Conservation (phyloP, 2,329 filamentous ascomycete genomes). For the Xenoacremonium recifei region DNA sequence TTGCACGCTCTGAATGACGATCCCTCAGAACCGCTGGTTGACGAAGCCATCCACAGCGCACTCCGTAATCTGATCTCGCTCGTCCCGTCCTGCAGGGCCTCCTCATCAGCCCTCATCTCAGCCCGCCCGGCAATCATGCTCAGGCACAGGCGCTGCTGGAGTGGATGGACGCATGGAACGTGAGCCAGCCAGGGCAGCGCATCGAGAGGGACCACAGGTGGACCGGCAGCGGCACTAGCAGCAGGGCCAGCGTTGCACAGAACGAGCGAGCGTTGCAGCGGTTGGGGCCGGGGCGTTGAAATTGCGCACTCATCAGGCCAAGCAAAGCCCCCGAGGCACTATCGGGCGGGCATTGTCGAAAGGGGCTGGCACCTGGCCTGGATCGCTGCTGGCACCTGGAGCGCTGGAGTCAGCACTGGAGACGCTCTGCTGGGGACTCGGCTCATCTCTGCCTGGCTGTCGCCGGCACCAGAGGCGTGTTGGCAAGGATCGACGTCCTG, state of each 20-base stretch:
- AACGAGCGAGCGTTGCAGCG: background rate
- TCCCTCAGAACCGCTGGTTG: too few species aligned
- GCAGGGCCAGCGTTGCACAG: background rate
- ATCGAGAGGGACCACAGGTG: too few species aligned
- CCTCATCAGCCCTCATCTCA: background rate
- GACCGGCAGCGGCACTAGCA: background rate
- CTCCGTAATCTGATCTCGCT: background rate
- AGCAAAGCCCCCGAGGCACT: too few species aligned
- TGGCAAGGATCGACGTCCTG: slow-evolving; percentile 1
- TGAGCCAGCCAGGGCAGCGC: background rate
- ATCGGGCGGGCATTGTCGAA: slow-evolving; percentile 5
- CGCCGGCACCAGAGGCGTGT: too few species aligned
- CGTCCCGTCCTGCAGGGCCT: background rate
- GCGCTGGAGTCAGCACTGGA: too few species aligned
- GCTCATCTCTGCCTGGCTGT: too few species aligned
- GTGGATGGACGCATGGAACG: background rate
- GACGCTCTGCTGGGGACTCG: too few species aligned
- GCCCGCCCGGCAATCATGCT: background rate
- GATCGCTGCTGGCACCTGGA: background rate
- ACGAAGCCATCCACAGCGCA: too few species aligned
- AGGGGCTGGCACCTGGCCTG: background rate
- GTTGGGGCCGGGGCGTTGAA: slow-evolving; percentile 11
- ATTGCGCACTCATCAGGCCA: too few species aligned
- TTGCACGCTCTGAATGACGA: slow-evolving; percentile 16
- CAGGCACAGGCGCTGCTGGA: slow-evolving; percentile 11